A percentile compares a stretch with the other conserved stretches of the same genome.
Conservation (phyloP, 2,329 filamentous ascomycete species). For the Gaeumannomyces sp. region DNA sequence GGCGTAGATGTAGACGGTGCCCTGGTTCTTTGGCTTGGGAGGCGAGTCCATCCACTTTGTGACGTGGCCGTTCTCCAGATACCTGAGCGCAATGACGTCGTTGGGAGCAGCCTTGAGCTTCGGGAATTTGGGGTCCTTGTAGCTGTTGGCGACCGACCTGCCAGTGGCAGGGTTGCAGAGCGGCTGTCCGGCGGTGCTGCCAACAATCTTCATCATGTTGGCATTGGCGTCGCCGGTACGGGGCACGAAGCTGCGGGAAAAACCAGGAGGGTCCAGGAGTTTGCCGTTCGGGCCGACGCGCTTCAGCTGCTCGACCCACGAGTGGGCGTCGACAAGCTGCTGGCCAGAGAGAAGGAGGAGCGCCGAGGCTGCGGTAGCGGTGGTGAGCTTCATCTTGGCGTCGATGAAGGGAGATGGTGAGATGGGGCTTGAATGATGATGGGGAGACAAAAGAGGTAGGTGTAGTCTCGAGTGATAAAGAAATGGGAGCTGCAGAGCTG, state of each 20-base stretch:
- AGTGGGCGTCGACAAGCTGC: conserved; percentile 50
- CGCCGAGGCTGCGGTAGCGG: conserved; percentile 15
- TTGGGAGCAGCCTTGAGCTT: conserved; percentile 55
- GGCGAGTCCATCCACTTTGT: conserved; percentile 49
- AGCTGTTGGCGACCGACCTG: conserved; percentile 22
- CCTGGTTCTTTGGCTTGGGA: conserved; percentile 58
- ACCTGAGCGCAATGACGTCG: conserved; percentile 59
- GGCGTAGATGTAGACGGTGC: conserved; percentile 70
- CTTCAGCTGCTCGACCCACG: conserved; percentile 74
- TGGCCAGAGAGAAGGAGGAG: conserved; percentile 24
- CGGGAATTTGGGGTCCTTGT: conserved; percentile 53
- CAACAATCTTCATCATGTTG: conserved; percentile 2
- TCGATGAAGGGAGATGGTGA: not conserved
- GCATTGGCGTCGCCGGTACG: conserved; percentile 32
- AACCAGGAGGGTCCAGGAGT: conserved; percentile 66
- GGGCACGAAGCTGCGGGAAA: conserved; percentile 62
- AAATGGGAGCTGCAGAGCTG: too few species aligned
- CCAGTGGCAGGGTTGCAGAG: conserved; percentile 2
- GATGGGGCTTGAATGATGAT: too few species aligned
- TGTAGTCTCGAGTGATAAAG: too few species aligned
- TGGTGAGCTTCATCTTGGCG: conserved; percentile 2
- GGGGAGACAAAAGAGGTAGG: too few species aligned
- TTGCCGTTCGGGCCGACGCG: conserved; percentile 68
- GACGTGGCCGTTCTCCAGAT: conserved; percentile 73
- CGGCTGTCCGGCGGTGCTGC: not conserved